Evolutionary conservation across 371 early-diverging fungal species (phyloP), one percentile per base, ranked within the genome.

Genomic region (Aphelidium insulamus): DNA sequence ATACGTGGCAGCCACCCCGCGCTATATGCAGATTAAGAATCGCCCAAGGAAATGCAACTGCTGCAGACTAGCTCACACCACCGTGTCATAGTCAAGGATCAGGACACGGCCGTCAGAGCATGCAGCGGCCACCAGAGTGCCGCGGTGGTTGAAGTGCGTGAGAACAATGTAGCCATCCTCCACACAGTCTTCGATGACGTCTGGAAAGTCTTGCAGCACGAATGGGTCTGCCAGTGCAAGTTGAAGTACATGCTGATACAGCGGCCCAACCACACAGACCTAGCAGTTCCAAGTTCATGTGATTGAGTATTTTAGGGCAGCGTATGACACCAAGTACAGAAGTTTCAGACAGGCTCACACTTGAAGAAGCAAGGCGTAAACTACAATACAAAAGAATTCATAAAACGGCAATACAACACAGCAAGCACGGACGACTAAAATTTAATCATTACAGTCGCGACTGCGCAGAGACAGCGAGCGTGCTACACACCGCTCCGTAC

Each of bases 1-100:
- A 37, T 4, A 34, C 5, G 18, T 9, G 18, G 33, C 15, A 8
- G 6, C 8, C 20, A 5, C 18, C 17, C 6, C 3, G 5, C 26
- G 20, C 1, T 27, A 7, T 4, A 11, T 46, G n/a, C 10, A 36
- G 23, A 9, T 5, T 10, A 5, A 5, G 12, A 7, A 11, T 6
- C 18, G 38, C 12, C 2, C 70, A 49, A 82, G 80, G 1, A 80
- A 81, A 3, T 50, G 23, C 8, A 85, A 59, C 34, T 52, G 62
- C n/a, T 72, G 57, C 14, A 73, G 59, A 7, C 80, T 54, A 12
- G 69, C 69, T 26, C 73, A 62, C n/a, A n/a, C n/a, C n/a, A n/a
- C n/a, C 10, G 84, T 77, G 39, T 78, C 77, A 48, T 83, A 72
- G 44, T 86, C 87, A 77, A 78, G 81, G 14, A 90, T 55, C n/a